Conservation (phyloP, 2,329 filamentous ascomycete species). For the Ascochyta viciae-villosae region DNA sequence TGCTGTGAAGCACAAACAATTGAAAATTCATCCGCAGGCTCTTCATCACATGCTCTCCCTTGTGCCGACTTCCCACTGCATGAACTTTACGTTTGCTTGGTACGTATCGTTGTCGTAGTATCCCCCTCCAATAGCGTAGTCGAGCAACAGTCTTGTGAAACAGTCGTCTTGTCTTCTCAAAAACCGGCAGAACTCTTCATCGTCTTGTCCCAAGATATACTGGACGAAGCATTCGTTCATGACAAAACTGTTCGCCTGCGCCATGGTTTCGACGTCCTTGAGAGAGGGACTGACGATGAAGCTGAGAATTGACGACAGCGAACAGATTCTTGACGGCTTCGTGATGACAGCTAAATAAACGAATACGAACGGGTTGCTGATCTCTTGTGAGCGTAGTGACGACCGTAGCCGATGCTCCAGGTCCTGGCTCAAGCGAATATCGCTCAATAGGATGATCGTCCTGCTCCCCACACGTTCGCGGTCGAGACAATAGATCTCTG, state of each 20-base stretch:
- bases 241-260: constrained; percentile 17
- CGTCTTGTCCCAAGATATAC: constrained; percentile 24
- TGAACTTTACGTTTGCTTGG: constrained; percentile 28
- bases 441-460: constrained; percentile 25
- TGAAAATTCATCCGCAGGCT: not conserved
- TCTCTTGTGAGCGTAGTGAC: constrained; percentile 17
- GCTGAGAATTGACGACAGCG: constrained; percentile 22
- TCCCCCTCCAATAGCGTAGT: constrained; percentile 29
- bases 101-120: constrained; percentile 27
- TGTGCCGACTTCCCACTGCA: constrained; percentile 30
- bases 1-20: no score
- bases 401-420: constrained; percentile 21
- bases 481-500: constrained; percentile 25
- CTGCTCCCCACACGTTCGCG: constrained; percentile 19
- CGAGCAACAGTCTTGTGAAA: constrained; percentile 24
- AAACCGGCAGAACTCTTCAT: constrained; percentile 30
- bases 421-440: constrained; percentile 25
- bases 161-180: constrained; percentile 31
- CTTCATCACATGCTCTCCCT: constrained; percentile 25
- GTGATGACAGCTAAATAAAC: constrained; percentile 26
- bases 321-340: constrained; percentile 6
- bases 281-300: constrained; percentile 25
- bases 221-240: constrained; percentile 34
- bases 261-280: constrained; percentile 30
- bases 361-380: constrained; percentile 25